phyloP scores from a whole-genome alignment of 2,329 filamentous ascomycete genomes.

The Colletotrichum cereale region DNA sequence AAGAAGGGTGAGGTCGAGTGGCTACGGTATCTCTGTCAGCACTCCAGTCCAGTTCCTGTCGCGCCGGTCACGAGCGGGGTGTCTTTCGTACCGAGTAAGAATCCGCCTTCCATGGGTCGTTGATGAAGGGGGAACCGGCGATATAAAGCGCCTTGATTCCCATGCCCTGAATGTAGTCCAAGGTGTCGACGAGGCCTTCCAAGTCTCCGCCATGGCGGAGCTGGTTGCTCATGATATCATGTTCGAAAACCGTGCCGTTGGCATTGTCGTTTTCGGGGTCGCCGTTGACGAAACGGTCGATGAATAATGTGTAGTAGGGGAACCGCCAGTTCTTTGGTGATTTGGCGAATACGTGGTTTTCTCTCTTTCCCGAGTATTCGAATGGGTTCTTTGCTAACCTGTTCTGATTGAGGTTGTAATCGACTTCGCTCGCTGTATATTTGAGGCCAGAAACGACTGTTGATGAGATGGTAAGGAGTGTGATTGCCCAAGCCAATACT shows the following conservation, averaged over 20 bases:
- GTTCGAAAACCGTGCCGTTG: conserved; percentile 71
- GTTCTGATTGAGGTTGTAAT: conserved; percentile 74
- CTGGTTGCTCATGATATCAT: conserved; percentile 70
- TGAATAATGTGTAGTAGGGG: conserved; percentile 74
- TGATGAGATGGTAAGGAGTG: conserved; percentile 36
- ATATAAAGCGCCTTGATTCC: conserved; percentile 74
- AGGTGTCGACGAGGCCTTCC: conserved; percentile 66
- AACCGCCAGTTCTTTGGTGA: conserved; percentile 75
- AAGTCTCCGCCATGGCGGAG: conserved; percentile 74
- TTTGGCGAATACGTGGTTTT: conserved; percentile 62
- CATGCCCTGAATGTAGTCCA: conserved; percentile 75
- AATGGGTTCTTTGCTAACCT: conserved; percentile 64
- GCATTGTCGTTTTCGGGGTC: conserved; percentile 73
- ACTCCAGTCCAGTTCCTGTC: conserved; percentile 42
- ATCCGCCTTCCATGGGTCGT: conserved; percentile 73
- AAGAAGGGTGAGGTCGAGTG: conserved; percentile 72
- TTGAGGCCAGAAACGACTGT: conserved; percentile 48
- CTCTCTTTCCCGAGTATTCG: conserved; percentile 70
- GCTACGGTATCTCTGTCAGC: conserved; percentile 41
- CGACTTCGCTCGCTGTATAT: conserved; percentile 49
- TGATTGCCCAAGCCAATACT: conserved; percentile 39
- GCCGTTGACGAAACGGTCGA: conserved; percentile 74
- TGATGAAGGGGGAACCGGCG: conserved; percentile 73
- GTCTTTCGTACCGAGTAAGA: conserved; percentile 60
- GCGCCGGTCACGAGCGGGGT: neutral